phyloP scores from a whole-genome alignment of 192 early-diverging fungal species.

The Entophlyctis helioformis region DNA sequence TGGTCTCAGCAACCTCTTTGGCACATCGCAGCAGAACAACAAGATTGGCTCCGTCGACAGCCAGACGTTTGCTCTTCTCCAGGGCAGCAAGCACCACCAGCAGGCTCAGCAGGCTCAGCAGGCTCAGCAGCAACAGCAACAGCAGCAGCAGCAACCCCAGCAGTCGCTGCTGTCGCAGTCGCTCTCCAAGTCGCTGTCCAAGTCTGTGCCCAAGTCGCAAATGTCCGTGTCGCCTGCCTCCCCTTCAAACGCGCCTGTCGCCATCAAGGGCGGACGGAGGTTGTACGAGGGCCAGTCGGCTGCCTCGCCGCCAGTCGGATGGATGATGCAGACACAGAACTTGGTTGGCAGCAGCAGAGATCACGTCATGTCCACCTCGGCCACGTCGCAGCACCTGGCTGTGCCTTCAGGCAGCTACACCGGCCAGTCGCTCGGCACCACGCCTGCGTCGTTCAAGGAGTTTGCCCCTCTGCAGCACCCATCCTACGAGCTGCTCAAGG shows the following conservation, averaged over 20 bases:
- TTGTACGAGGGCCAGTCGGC: neutral
- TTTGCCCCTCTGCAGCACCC: conserved; percentile 61
- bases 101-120: neutral
- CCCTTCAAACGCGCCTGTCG: too few species aligned
- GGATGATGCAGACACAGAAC: too few species aligned
- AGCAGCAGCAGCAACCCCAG: neutral
- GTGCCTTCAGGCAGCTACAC: too few species aligned
- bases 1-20: conserved; percentile 2
- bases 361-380: neutral
- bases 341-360: too few species aligned
- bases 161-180: neutral
- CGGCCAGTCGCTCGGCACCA: neutral
- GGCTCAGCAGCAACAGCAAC: neutral
- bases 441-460: conserved; percentile 33
- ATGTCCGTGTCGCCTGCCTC: too few species aligned
- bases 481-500: conserved; percentile 81
- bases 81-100: neutral
- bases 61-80: conserved; percentile 1
- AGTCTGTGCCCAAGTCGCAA: conserved; percentile 1
- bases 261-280: too few species aligned
- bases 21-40: conserved; percentile 8
- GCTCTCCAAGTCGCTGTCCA: neutral
- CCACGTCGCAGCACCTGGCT: too few species aligned
- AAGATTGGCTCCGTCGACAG: conserved; percentile 5
- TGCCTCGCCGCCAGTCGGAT: neutral